Conservation (phyloP, 305 asterid genomes). For the Coffea humblotiana region DNA sequence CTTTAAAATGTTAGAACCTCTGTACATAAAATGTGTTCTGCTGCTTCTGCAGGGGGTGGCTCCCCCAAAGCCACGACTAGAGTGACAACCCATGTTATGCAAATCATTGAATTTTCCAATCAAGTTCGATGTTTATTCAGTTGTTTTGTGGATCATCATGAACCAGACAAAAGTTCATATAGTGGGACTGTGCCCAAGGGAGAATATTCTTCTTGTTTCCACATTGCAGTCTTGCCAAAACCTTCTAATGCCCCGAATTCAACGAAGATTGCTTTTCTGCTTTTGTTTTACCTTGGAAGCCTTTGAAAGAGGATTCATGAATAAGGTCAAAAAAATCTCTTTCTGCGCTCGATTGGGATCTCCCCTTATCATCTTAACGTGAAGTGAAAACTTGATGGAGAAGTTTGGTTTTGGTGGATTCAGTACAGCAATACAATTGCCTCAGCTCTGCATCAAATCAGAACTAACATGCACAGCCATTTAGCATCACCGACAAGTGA, state of each 20-base stretch:
- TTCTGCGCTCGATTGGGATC: not conserved
- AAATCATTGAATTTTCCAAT: conserved; percentile 22
- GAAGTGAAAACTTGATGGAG: conserved; percentile 3
- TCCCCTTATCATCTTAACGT: not conserved
- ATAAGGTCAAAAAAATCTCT: not conserved
- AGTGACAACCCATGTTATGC: conserved; percentile 30
- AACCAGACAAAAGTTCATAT: not conserved
- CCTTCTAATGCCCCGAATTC: conserved; percentile 1
- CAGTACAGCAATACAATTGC: not conserved
- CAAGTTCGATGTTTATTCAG: not conserved
- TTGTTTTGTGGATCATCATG: not conserved
- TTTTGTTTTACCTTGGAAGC: not conserved
- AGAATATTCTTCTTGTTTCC: conserved; percentile 26
- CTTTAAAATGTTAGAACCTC: conserved; percentile 13
- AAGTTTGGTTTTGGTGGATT: not conserved
- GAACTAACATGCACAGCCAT: conserved; percentile 7
- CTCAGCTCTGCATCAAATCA: not conserved
- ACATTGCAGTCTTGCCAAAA: conserved; percentile 5
- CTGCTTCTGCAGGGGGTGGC: not conserved
- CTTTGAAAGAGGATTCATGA: conserved; percentile 17
- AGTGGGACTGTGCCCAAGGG: not conserved
- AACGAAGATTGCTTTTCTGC: conserved; percentile 2
- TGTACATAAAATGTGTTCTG: not conserved
- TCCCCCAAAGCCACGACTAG: not conserved
- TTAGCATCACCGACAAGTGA: no score